phyloP scores from a whole-genome alignment of 768 basidiomycete species.

The Cystofilobasidium bisporidii region DNA sequence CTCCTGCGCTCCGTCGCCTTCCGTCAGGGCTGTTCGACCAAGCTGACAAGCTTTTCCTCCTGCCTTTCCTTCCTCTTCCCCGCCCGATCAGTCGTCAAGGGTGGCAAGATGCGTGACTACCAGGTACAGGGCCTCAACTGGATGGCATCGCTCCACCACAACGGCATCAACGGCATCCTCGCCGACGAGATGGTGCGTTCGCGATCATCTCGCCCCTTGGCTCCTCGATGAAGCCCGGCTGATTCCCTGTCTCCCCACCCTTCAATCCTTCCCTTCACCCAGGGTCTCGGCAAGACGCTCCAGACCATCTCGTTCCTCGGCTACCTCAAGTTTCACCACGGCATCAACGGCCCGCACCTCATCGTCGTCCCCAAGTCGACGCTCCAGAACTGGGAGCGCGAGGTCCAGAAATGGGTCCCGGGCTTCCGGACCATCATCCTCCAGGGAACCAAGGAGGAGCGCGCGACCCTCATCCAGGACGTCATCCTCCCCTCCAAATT shows the following conservation, averaged over 20 bases:
- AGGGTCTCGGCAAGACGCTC: conserved; percentile 96
- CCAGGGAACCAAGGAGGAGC: conserved; percentile 81
- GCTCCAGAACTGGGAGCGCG: conserved; percentile 90
- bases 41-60: too few species aligned
- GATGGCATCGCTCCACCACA: conserved; percentile 94
- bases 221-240: not conserved
- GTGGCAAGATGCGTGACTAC: conserved; percentile 76
- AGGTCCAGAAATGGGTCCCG: conserved; percentile 83
- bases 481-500: conserved; percentile 78
- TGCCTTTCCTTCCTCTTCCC: not conserved
- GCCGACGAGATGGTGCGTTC: conserved; percentile 90
- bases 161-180: conserved; percentile 91
- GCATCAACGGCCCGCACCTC: conserved; percentile 72
- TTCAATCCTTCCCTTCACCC: not conserved
- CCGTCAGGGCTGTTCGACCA: not conserved
- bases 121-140: conserved; percentile 94
- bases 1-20: not conserved
- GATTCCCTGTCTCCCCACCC: not conserved
- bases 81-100: conserved; percentile 60
- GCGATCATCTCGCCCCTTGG: too few species aligned
- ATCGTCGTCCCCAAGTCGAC: conserved; percentile 99
- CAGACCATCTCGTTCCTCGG: conserved; percentile 96
- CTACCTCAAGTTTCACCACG: conserved; percentile 77
- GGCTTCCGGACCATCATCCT: conserved; percentile 72
- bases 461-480: conserved; percentile 64